Percentiles rank a stretch among this genome's conserved stretches.
Conservation (phyloP, 495 filamentous ascomycete genomes). For the Aspergillus coremiiformis region DNA sequence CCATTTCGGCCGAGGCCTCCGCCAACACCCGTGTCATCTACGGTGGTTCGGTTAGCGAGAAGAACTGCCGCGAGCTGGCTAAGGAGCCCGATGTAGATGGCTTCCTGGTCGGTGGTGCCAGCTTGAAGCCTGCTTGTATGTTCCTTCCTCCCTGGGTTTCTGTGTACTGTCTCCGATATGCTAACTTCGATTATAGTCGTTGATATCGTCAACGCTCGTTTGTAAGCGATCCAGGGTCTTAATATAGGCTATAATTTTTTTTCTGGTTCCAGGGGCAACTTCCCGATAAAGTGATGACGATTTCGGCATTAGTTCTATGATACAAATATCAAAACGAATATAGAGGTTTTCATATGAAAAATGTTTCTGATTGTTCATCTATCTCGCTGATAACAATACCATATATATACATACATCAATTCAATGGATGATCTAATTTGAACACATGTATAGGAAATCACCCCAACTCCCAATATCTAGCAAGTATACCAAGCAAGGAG, state of each 20-base stretch:
- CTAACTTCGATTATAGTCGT: conserved; percentile 38
- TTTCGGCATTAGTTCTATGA: background rate
- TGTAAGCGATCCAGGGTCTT: conserved; percentile 28
- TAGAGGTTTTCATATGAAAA: background rate
- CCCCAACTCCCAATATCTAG: background rate
- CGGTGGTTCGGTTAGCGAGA: conserved; percentile 92
- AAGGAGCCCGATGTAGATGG: conserved; percentile 93
- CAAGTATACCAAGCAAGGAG: background rate
- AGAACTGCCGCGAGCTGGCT: conserved; percentile 92
- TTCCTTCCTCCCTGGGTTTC: background rate
- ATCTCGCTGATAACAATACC: background rate
- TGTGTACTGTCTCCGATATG: background rate
- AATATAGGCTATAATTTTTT: background rate
- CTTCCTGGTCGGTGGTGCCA: conserved; percentile 96
- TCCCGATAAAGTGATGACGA: background rate
- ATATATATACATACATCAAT: conserved; percentile 1
- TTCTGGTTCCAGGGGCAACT: background rate
- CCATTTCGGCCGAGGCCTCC: conserved; percentile 61
- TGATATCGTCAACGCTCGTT: conserved; percentile 58
- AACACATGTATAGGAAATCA: background rate
- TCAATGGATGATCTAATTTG: background rate
- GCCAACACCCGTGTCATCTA: conserved; percentile 87
- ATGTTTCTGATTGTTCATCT: background rate
- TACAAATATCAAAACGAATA: background rate
- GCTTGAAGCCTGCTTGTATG: conserved; percentile 96